These are phyloP conservation scores for Penicillium sp. DNA, from an alignment of 2,329 filamentous ascomycete species.

Conservation along the genomic window DNA sequence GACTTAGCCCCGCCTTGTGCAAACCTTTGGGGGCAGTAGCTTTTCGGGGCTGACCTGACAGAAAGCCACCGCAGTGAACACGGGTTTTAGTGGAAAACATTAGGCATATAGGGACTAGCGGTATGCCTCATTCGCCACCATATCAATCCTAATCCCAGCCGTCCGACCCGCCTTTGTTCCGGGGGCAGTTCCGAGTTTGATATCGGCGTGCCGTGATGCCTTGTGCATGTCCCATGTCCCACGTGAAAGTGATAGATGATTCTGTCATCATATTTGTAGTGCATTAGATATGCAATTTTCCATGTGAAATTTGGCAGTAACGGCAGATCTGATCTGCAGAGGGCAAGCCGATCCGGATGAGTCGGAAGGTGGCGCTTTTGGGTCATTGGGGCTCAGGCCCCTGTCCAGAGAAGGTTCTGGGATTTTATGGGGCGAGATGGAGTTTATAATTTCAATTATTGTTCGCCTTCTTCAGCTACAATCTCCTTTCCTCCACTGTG, in stretches of 20 bases:
- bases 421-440: neutral
- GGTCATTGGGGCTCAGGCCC: neutral
- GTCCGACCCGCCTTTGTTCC: neutral
- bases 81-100: neutral
- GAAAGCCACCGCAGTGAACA: neutral
- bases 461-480: neutral
- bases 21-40: neutral
- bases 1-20: neutral
- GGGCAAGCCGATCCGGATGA: neutral
- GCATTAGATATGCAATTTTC: neutral
- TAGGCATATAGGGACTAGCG: neutral
- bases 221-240: neutral
- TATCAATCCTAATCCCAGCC: neutral
- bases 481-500: neutral
- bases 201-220: neutral
- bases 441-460: neutral
- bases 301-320: neutral
- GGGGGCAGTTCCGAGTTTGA: neutral
- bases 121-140: neutral
- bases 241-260: neutral
- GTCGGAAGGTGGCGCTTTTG: neutral
- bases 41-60: neutral
- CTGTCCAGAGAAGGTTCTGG: neutral
- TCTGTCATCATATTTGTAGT: neutral
- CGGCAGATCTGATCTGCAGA: neutral